These are phyloP conservation scores for Mucuna pruriens DNA, from an alignment of 306 rosid species.

Conservation along the genomic window DNA sequence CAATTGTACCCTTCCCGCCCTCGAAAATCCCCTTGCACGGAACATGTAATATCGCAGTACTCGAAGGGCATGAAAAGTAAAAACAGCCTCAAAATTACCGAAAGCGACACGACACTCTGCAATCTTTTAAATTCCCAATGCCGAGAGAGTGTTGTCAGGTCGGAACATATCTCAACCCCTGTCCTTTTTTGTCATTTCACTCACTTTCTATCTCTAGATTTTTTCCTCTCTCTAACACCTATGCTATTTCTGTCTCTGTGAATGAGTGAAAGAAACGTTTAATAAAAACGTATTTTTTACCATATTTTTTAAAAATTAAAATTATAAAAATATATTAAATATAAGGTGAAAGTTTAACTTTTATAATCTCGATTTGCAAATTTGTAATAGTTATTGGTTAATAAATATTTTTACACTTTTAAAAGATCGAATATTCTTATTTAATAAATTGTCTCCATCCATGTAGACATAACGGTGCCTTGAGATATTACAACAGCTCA, in stretches of 20 bases:
- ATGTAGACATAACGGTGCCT: too few species aligned
- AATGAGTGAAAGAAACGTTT: not conserved
- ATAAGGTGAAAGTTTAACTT: too few species aligned
- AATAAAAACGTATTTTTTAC: too few species aligned
- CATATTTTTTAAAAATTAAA: too few species aligned
- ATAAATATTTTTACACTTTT: too few species aligned
- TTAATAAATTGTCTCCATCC: too few species aligned
- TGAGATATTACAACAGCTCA: too few species aligned
- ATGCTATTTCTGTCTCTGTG: slow-evolving; percentile 4
- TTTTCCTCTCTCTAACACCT: not conserved
- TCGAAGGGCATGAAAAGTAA: slow-evolving; percentile 11
- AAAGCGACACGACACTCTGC: slow-evolving; percentile 39
- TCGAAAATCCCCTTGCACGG: not conserved
- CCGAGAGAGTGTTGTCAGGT: slow-evolving; percentile 23
- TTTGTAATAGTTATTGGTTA: too few species aligned
- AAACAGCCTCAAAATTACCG: not conserved
- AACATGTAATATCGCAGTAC: not conserved
- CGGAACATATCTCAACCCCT: slow-evolving; percentile 34
- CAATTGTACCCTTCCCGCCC: slow-evolving; percentile 31
- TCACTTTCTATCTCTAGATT: not conserved
- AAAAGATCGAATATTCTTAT: too few species aligned
- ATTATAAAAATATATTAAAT: too few species aligned
- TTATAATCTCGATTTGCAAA: too few species aligned
- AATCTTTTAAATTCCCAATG: slow-evolving; percentile 49
- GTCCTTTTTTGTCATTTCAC: slow-evolving; percentile 45